phyloP scores from a whole-genome alignment of 768 basidiomycete genomes.

The Leucosporidium scottii region DNA sequence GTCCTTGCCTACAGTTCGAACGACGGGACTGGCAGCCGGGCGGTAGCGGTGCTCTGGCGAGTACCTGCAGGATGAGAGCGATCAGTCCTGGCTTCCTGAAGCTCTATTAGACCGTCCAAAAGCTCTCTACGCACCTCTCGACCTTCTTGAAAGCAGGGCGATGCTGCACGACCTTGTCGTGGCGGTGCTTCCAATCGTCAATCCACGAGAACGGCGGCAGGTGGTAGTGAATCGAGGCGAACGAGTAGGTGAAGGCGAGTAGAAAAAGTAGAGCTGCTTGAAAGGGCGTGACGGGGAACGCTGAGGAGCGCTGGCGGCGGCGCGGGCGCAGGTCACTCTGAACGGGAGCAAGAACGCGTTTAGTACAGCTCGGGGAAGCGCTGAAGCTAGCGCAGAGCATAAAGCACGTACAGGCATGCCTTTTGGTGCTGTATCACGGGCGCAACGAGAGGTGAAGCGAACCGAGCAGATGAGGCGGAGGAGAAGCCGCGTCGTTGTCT shows the following conservation, averaged over 20 bases:
- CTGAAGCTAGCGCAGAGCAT: too few relatives aligned
- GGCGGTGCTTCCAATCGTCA: neutral
- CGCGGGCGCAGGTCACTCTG: too few relatives aligned
- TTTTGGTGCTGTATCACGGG: too few relatives aligned
- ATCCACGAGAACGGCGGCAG: slow-evolving; percentile 25
- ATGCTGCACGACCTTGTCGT: slow-evolving; percentile 1
- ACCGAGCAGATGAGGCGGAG: too few relatives aligned
- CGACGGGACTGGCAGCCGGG: slow-evolving; percentile 30
- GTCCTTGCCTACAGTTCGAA: slow-evolving; percentile 18
- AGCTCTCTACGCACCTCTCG: slow-evolving; percentile 11
- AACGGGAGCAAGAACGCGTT: too few relatives aligned
- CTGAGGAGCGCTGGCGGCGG: too few relatives aligned
- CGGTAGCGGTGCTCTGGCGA: slow-evolving; percentile 29
- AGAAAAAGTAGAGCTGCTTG: slow-evolving; percentile 6
- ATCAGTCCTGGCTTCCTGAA: neutral
- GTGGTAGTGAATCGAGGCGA: slow-evolving; percentile 8
- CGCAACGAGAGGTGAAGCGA: too few relatives aligned
- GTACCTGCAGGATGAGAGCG: slow-evolving; percentile 17
- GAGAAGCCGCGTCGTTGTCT: too few relatives aligned
- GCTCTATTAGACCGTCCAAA: neutral
- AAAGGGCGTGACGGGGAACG: neutral
- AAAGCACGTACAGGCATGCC: too few relatives aligned
- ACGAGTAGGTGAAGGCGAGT: slow-evolving; percentile 14
- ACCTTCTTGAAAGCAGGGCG: slow-evolving; percentile 18
- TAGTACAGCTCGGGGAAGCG: too few relatives aligned